phyloP scores from a whole-genome alignment of 148 eudicot genomes.

The Fallopia convolvulus region DNA sequence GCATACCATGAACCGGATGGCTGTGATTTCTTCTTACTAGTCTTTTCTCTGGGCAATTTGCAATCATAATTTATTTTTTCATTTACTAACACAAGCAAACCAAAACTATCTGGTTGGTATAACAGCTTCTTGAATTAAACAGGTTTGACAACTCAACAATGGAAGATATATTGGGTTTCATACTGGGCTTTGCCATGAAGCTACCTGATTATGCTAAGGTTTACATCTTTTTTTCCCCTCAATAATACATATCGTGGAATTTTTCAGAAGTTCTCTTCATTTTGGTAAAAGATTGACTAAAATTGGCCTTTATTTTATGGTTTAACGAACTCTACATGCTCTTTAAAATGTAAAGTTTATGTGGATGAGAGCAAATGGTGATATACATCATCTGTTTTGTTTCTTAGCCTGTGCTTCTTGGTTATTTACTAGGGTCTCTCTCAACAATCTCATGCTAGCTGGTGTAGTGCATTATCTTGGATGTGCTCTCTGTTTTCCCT shows the following conservation, averaged over 20 bases:
- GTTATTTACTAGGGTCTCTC: background rate
- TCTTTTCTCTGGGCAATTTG: background rate
- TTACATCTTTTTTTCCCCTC: constrained; percentile 6
- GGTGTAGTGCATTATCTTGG: background rate
- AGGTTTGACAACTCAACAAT: constrained; percentile 57
- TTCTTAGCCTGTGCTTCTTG: background rate
- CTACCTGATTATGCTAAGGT: constrained; percentile 66
- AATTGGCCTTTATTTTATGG: background rate
- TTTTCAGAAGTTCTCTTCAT: background rate
- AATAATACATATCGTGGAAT: background rate
- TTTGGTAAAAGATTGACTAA: background rate
- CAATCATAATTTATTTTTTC: background rate
- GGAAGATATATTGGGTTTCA: constrained; percentile 42
- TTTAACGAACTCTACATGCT: background rate
- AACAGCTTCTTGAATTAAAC: constrained; percentile 1
- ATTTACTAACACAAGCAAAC: background rate
- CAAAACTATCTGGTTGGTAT: background rate
- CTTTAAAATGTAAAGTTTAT: background rate
- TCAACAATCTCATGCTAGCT: background rate
- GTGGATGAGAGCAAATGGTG: background rate
- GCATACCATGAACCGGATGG: background rate
- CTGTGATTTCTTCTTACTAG: background rate
- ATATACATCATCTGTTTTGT: background rate
- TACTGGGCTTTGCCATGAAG: constrained; percentile 47
- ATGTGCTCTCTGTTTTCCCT: background rate